Conservation (phyloP, 208 protist genomes). For the Trypanosomatidae sp. region DNA sequence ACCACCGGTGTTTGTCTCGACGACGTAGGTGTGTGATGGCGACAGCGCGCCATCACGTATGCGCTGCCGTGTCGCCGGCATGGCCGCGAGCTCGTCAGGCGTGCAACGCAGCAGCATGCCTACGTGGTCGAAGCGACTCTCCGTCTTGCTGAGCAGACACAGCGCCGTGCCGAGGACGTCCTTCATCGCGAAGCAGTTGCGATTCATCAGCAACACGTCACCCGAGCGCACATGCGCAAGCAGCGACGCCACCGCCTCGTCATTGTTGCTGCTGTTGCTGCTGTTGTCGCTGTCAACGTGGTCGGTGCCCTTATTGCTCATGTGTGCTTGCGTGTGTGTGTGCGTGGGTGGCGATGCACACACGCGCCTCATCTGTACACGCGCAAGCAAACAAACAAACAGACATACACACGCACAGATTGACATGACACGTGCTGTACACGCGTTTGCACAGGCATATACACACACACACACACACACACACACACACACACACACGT, state of each 20-base stretch:
- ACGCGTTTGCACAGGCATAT: too few relatives aligned
- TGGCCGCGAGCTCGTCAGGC: constrained; percentile 16
- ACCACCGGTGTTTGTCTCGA: constrained; percentile 68
- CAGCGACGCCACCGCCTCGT: background rate
- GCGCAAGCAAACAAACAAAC: too few relatives aligned
- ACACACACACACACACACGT: too few relatives aligned
- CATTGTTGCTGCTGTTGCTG: too few relatives aligned
- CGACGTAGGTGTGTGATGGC: constrained; percentile 68
- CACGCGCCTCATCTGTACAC: too few relatives aligned
- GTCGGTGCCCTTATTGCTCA: too few relatives aligned
- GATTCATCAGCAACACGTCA: constrained; percentile 78
- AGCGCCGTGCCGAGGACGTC: constrained; percentile 39
- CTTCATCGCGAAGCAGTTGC: constrained; percentile 57
- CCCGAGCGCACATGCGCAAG: constrained; percentile 18
- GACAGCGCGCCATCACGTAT: constrained; percentile 3
- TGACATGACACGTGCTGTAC: too few relatives aligned
- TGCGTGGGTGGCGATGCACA: too few relatives aligned
- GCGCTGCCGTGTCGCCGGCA: constrained; percentile 13
- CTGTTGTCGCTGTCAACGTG: too few relatives aligned
- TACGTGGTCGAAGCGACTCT: constrained; percentile 71
- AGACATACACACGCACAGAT: too few relatives aligned
- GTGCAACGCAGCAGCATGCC: constrained; percentile 58
- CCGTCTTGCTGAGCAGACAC: constrained; percentile 62
- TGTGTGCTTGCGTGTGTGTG: too few relatives aligned
- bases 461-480: too few relatives aligned